phyloP scores from a whole-genome alignment of 495 filamentous ascomycete species.

The Penicillium argentinense region DNA sequence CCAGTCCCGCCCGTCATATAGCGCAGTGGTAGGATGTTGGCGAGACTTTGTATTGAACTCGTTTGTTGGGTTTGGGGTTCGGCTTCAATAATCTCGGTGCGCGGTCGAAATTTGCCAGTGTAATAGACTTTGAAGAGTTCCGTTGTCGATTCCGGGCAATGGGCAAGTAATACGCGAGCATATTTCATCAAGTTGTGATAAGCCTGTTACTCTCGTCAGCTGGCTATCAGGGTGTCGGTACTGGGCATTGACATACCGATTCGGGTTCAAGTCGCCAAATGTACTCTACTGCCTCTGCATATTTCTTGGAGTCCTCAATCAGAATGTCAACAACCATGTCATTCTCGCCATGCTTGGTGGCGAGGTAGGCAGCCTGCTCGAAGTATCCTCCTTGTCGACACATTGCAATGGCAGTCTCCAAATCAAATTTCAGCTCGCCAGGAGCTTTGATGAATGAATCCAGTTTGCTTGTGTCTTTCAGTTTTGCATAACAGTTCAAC shows the following conservation, averaged over 20 bases:
- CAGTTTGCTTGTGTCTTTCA: constrained; percentile 93
- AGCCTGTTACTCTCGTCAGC: constrained; percentile 50
- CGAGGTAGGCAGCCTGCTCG: constrained; percentile 93
- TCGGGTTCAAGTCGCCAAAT: constrained; percentile 88
- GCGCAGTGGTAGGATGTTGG: constrained; percentile 78
- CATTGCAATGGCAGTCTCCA: constrained; percentile 97
- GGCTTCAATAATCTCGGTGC: constrained; percentile 57
- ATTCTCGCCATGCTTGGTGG: constrained; percentile 90
- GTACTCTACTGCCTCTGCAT: constrained; percentile 83
- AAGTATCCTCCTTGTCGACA: constrained; percentile 97
- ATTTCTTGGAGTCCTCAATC: constrained; percentile 90
- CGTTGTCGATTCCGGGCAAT: constrained; percentile 78
- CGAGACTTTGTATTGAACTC: constrained; percentile 77
- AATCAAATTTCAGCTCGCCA: constrained; percentile 91
- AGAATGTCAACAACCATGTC: constrained; percentile 93
- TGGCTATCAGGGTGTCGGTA: neutral
- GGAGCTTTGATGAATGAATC: constrained; percentile 96
- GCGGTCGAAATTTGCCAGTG: constrained; percentile 77
- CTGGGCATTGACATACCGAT: constrained; percentile 49
- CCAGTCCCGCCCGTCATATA: constrained; percentile 68
- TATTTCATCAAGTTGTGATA: constrained; percentile 95
- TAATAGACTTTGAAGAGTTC: constrained; percentile 91
- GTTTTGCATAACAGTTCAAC: constrained; percentile 95
- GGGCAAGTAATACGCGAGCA: constrained; percentile 79
- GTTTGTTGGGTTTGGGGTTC: constrained; percentile 57